Evolutionary conservation across 2,329 filamentous ascomycete genomes (phyloP).

Genomic region (Diaporthe humulicola): DNA sequence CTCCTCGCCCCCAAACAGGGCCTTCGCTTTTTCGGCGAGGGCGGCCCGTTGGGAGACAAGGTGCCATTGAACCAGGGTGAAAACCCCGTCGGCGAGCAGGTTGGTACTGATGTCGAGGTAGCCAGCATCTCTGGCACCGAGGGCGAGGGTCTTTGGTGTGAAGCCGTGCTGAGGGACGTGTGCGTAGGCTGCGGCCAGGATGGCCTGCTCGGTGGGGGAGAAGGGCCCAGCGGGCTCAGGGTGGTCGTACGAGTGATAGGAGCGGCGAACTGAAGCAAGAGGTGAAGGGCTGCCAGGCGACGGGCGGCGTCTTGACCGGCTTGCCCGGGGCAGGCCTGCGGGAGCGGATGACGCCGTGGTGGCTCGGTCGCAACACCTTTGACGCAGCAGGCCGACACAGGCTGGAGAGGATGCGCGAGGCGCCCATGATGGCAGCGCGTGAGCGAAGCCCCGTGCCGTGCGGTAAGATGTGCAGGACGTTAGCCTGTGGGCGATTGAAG

Average conservation of each 20-base stretch:
- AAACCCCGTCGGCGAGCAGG: constrained; percentile 82
- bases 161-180: constrained; percentile 90
- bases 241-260: constrained; percentile 83
- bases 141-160: constrained; percentile 77
- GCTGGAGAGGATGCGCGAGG: background rate
- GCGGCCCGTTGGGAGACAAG: constrained; percentile 75
- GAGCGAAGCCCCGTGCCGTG: background rate
- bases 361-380: background rate
- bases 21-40: constrained; percentile 59
- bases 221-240: constrained; percentile 71
- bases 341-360: background rate
- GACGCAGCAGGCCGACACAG: background rate
- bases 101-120: constrained; percentile 90
- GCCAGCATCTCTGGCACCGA: constrained; percentile 86
- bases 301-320: constrained; percentile 23
- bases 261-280: constrained; percentile 43
- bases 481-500: constrained; percentile 28
- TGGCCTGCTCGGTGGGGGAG: constrained; percentile 76
- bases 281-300: constrained; percentile 29
- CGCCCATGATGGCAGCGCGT: background rate
- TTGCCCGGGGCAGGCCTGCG: background rate
- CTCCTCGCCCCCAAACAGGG: constrained; percentile 54
- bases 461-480: constrained; percentile 28
- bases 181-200: constrained; percentile 83
- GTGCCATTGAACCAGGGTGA: constrained; percentile 86